These are phyloP conservation scores for Straminergon stramineum DNA, from an alignment of 225 moss, liverwort and hornwort species.

Conservation along the genomic window DNA sequence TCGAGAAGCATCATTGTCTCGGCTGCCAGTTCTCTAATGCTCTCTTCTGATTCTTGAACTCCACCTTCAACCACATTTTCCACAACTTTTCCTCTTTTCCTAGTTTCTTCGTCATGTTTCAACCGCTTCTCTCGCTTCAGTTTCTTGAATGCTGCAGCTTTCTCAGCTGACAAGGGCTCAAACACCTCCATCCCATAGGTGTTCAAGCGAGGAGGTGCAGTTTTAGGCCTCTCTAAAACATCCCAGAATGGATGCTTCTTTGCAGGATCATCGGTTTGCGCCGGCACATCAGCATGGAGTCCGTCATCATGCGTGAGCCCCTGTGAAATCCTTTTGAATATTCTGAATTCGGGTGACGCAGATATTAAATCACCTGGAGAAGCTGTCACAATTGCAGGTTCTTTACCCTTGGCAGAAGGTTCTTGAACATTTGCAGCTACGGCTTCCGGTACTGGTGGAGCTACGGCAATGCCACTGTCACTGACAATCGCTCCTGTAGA, in stretches of 20 bases:
- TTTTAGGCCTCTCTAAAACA: conserved; percentile 36
- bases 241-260: conserved; percentile 42
- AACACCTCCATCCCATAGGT: conserved; percentile 42
- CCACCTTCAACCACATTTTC: conserved; percentile 42
- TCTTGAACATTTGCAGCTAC: not conserved
- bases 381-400: not conserved
- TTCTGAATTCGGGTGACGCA: conserved; percentile 10
- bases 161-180: conserved; percentile 26
- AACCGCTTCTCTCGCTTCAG: conserved; percentile 32
- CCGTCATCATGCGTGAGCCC: conserved; percentile 23
- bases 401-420: conserved; percentile 1
- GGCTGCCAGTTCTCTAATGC: conserved; percentile 30
- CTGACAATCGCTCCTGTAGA: not conserved
- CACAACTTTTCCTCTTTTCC: conserved; percentile 19
- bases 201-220: conserved; percentile 47
- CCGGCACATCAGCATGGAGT: conserved; percentile 29
- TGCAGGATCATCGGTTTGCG: conserved; percentile 32
- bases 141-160: conserved; percentile 20
- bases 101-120: conserved; percentile 4
- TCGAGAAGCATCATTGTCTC: conserved; percentile 37
- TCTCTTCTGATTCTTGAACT: conserved; percentile 39
- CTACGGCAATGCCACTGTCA: not conserved
- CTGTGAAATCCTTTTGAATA: conserved; percentile 18
- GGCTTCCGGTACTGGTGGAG: not conserved
- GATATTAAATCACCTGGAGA: conserved; percentile 37